Percentiles rank a stretch among this genome's conserved stretches.
Conservation (phyloP, 2,329 filamentous ascomycete species). For the Neoarthrinium moseri region DNA sequence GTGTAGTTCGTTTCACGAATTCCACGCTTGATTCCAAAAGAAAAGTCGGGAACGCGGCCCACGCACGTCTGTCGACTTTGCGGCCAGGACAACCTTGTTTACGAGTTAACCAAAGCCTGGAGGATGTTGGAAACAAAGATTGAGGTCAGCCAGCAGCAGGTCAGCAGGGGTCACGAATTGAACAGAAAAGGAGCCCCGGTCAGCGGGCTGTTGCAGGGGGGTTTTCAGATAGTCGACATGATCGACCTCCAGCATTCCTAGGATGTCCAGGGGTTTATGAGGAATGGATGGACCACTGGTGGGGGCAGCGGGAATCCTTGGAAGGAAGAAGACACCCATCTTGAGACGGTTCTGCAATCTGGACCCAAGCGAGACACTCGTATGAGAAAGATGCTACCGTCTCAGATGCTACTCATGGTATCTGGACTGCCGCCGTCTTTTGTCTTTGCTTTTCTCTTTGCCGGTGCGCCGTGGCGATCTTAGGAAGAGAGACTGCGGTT, state of each 20-base stretch:
- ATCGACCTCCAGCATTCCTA: conserved; percentile 7
- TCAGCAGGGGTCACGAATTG: background rate
- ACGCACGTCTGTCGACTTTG: background rate
- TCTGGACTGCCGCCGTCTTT: too few species aligned
- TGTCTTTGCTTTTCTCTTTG: background rate
- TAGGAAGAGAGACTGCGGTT: background rate
- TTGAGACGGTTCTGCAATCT: too few species aligned
- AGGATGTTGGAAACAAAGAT: conserved; percentile 1
- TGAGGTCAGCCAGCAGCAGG: background rate
- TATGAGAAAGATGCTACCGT: conserved; percentile 9
- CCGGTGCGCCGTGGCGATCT: background rate
- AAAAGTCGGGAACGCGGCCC: background rate
- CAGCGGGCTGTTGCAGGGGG: background rate
- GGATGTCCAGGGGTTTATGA: conserved; percentile 1
- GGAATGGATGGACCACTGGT: too few species aligned
- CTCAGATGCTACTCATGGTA: too few species aligned
- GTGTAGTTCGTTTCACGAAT: background rate
- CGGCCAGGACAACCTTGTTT: conserved; percentile 5
- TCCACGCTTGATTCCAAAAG: background rate
- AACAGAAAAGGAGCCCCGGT: background rate
- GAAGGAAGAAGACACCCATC: conserved; percentile 5
- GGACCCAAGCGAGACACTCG: conserved; percentile 12
- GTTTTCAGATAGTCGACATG: background rate
- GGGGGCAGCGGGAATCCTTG: too few species aligned
- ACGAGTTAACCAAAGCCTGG: too few species aligned